Conservation (phyloP, 83 land plant genomes). For the Diphasiastrum complanatum region DNA sequence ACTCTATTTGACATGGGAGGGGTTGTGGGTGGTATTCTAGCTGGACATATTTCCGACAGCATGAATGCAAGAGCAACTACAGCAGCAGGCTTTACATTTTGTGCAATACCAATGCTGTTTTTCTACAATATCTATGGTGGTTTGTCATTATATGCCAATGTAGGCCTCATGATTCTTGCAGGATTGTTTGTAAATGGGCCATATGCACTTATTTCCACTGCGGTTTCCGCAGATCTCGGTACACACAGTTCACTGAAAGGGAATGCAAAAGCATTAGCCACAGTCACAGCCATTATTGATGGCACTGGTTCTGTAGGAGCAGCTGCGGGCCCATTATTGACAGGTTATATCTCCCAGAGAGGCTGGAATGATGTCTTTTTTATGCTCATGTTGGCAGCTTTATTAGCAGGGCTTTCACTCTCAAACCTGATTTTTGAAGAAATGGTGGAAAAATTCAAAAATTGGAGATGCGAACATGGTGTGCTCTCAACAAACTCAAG, state of each 20-base stretch:
- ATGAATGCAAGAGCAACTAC: conserved; percentile 69
- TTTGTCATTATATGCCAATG: conserved; percentile 44
- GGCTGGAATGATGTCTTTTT: conserved; percentile 78
- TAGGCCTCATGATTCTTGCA: conserved; percentile 52
- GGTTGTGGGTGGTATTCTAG: conserved; percentile 68
- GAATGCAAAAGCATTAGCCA: conserved; percentile 70
- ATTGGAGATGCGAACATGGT: no score
- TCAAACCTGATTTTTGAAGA: conserved; percentile 48
- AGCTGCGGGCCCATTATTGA: conserved; percentile 82
- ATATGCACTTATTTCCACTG: conserved; percentile 85
- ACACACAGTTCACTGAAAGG: conserved; percentile 54
- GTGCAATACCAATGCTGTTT: conserved; percentile 56
- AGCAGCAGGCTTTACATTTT: conserved; percentile 42
- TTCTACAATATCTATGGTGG: conserved; percentile 58
- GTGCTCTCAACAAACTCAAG: no score
- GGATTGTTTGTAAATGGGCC: conserved; percentile 86
- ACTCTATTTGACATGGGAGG: conserved; percentile 84
- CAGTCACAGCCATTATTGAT: conserved; percentile 87
- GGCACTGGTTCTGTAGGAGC: conserved; percentile 92
- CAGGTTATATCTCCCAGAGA: conserved; percentile 73
- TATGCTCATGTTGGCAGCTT: conserved; percentile 57
- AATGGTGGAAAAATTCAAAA: conserved; percentile 37
- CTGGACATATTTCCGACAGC: conserved; percentile 68
- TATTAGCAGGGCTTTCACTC: conserved; percentile 49
- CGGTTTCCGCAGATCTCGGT: conserved; percentile 85